phyloP scores from a whole-genome alignment of 306 rosid species.

The Clitoria ternatea region DNA sequence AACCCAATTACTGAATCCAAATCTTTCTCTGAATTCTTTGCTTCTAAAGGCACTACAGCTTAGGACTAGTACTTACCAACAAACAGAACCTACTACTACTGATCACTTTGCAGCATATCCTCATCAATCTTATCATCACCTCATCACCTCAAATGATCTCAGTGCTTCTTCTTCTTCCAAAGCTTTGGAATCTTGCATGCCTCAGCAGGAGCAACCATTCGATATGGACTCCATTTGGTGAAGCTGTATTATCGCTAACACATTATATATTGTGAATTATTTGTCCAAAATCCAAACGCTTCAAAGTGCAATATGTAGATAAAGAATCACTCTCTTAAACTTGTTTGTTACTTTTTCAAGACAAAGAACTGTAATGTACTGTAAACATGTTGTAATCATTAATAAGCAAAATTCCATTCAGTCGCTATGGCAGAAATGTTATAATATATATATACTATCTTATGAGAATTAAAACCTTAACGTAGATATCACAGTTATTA shows the following conservation, averaged over 20 bases:
- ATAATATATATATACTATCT: too few relatives aligned
- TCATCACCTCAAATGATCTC: slow-evolving; percentile 30
- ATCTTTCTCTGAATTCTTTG: slow-evolving; percentile 56
- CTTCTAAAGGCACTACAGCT: slow-evolving; percentile 81
- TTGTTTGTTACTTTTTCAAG: background rate
- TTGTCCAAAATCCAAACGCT: background rate
- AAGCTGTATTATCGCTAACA: background rate
- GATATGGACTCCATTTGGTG: slow-evolving; percentile 79
- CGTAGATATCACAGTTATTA: too few relatives aligned
- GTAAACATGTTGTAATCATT: too few relatives aligned
- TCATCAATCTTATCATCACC: background rate
- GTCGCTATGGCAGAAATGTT: too few relatives aligned
- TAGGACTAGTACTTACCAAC: slow-evolving; percentile 38
- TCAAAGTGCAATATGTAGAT: background rate
- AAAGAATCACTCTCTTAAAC: background rate
- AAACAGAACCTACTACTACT: slow-evolving; percentile 25
- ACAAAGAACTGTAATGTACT: too few relatives aligned
- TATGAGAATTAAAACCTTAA: too few relatives aligned
- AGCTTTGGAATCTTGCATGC: slow-evolving; percentile 33
- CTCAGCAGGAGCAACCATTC: slow-evolving; percentile 66
- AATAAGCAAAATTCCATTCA: too few relatives aligned
- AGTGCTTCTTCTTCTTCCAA: slow-evolving; percentile 46
- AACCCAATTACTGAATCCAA: slow-evolving; percentile 35
- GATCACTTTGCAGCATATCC: slow-evolving; percentile 21
- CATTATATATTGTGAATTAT: slow-evolving; percentile 3